Evolutionary conservation across 2,329 filamentous ascomycete genomes (phyloP).

Genomic region (Oidium heveae): DNA sequence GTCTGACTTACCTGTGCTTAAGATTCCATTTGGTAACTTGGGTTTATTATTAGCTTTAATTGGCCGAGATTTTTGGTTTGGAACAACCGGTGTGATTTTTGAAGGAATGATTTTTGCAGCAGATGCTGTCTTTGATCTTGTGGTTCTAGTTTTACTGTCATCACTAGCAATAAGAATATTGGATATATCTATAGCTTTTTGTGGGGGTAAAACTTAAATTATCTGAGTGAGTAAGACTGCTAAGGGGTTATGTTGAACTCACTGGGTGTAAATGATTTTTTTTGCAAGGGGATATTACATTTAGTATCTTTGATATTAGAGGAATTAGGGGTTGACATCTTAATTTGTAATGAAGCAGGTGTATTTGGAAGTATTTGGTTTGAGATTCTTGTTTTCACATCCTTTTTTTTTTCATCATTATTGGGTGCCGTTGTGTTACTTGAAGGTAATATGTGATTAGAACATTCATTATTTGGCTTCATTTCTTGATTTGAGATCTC

Average conservation of each 20-base stretch:
- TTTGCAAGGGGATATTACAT: not conserved
- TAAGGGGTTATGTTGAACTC: not conserved
- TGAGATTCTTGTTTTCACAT: not conserved
- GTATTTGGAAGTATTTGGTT: not conserved
- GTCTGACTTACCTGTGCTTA: too few relatives aligned
- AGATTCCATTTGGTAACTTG: too few relatives aligned
- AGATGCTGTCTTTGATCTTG: not conserved
- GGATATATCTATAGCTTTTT: not conserved
- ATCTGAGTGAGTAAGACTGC: not conserved
- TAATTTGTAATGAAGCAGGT: not conserved
- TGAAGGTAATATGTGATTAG: not conserved
- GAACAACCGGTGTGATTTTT: not conserved
- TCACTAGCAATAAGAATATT: not conserved
- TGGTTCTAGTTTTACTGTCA: not conserved
- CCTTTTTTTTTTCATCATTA: not conserved
- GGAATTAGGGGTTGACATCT: not conserved
- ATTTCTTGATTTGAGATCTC: not conserved
- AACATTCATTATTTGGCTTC: not conserved
- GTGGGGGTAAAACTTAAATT: not conserved
- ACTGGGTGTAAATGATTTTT: not conserved
- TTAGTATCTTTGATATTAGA: too few relatives aligned
- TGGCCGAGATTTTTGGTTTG: not conserved
- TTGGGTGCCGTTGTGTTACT: not conserved
- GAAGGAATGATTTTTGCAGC: not conserved
- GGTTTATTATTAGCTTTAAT: not conserved